Conservation (phyloP, 768 basidiomycete species). For the Tricholoma sp. region DNA sequence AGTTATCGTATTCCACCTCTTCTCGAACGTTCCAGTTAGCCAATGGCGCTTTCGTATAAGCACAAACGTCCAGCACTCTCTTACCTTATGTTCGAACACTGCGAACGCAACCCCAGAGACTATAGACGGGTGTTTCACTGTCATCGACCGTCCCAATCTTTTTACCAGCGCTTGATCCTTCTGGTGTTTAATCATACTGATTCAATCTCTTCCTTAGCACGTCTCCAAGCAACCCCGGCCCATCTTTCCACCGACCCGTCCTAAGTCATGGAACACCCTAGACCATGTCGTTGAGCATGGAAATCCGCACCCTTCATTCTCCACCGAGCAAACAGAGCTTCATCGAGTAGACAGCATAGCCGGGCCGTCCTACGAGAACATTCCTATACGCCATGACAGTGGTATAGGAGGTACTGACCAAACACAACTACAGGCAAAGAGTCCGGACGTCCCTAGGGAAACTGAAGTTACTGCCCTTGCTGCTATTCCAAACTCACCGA, state of each 20-base stretch:
- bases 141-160: not conserved
- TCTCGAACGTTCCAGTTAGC: not conserved
- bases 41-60: not conserved
- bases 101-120: not conserved
- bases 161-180: not conserved
- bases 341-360: constrained; percentile 26
- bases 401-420: not conserved
- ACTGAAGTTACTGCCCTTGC: constrained; percentile 10
- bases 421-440: not conserved
- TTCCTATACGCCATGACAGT: constrained; percentile 11
- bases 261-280: not conserved
- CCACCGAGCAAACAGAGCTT: constrained; percentile 5
- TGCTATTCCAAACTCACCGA: constrained; percentile 7
- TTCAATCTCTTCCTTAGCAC: constrained; percentile 14
- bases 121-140: not conserved
- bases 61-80: not conserved
- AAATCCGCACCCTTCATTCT: not conserved
- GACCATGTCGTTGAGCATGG: not conserved
- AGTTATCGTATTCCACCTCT: constrained; percentile 17
- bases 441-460: not conserved
- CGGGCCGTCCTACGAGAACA: constrained; percentile 40
- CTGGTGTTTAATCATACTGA: not conserved
- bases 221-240: constrained; percentile 22
- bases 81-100: too few species aligned
- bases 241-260: constrained; percentile 13